Percentiles rank a stretch among this genome's conserved stretches.
Conservation (phyloP, 2,329 filamentous ascomycete species). For the Berkeleyomyces basicola region DNA sequence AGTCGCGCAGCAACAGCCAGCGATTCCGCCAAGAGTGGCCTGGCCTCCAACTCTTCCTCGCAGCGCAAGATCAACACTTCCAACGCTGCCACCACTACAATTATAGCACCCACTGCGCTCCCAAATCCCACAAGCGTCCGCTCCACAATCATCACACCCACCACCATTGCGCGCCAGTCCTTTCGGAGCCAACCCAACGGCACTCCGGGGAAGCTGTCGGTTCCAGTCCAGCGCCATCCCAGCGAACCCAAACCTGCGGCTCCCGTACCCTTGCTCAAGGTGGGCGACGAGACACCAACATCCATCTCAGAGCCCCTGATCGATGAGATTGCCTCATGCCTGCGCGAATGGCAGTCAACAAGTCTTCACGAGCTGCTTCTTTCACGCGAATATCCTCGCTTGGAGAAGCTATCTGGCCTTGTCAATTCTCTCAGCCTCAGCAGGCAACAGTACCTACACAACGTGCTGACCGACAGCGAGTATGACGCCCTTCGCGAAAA, state of each 20-base stretch:
- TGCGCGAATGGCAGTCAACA: constrained; percentile 96
- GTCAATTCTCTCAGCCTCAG: constrained; percentile 72
- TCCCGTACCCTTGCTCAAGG: constrained; percentile 91
- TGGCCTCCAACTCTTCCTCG: constrained; percentile 21
- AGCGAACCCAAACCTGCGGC: constrained; percentile 64
- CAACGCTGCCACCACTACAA: background rate
- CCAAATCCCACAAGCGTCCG: constrained; percentile 6
- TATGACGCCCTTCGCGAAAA: constrained; percentile 65
- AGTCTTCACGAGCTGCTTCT: constrained; percentile 86
- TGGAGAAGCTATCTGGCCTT: constrained; percentile 68
- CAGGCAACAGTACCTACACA: constrained; percentile 79
- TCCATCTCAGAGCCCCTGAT: constrained; percentile 80
- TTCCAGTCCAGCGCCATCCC: constrained; percentile 42
- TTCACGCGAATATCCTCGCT: constrained; percentile 58
- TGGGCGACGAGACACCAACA: constrained; percentile 90
- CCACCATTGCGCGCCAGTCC: constrained; percentile 14
- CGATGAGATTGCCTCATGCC: constrained; percentile 90
- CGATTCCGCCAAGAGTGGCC: constrained; percentile 39
- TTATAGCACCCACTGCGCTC: background rate
- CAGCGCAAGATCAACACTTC: constrained; percentile 21
- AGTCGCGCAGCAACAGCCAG: constrained; percentile 15
- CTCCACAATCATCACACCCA: constrained; percentile 11
- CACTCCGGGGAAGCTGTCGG: constrained; percentile 27
- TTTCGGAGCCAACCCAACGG: constrained; percentile 25
- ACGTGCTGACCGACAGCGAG: constrained; percentile 78